These are phyloP conservation scores for Annulohypoxylon stygium DNA, from an alignment of 495 filamentous ascomycete genomes.

Conservation along the genomic window DNA sequence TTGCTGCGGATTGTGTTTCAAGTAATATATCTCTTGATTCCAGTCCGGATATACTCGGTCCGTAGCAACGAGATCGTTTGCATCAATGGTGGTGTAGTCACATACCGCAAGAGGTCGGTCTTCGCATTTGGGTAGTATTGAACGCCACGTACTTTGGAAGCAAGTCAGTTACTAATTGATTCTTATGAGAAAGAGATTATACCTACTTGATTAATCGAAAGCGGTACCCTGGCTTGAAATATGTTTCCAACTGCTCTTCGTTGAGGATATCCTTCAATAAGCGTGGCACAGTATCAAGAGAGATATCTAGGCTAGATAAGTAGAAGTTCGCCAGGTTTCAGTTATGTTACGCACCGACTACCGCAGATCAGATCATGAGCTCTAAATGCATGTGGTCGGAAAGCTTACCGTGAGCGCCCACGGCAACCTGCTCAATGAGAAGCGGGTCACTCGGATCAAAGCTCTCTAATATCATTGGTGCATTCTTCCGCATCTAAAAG, in stretches of 20 bases:
- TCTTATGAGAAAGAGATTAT: neutral
- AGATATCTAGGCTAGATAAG: constrained; percentile 18
- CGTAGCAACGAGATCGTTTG: constrained; percentile 23
- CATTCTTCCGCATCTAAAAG: constrained; percentile 25
- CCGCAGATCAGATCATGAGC: neutral
- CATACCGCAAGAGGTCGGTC: constrained; percentile 30
- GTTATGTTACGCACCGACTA: constrained; percentile 21
- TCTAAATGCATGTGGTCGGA: neutral
- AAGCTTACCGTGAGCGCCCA: constrained; percentile 25
- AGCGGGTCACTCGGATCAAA: constrained; percentile 31
- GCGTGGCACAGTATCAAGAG: constrained; percentile 29
- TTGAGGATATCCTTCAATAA: constrained; percentile 21
- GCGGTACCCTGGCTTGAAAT: constrained; percentile 24
- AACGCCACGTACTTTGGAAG: constrained; percentile 24
- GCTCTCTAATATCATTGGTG: constrained; percentile 22
- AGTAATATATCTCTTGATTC: constrained; percentile 30
- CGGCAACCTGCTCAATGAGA: constrained; percentile 23
- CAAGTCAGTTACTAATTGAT: neutral
- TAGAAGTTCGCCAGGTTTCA: neutral
- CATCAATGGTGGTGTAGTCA: constrained; percentile 24
- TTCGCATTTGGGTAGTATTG: constrained; percentile 23
- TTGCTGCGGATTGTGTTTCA: constrained; percentile 18
- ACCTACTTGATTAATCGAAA: constrained; percentile 29
- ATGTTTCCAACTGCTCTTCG: constrained; percentile 25
- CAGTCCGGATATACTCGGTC: constrained; percentile 26